Evolutionary conservation across 2,329 filamentous ascomycete genomes (phyloP), one percentile per base, ranked within the genome.

Genomic region (Helotiales sp.): DNA sequence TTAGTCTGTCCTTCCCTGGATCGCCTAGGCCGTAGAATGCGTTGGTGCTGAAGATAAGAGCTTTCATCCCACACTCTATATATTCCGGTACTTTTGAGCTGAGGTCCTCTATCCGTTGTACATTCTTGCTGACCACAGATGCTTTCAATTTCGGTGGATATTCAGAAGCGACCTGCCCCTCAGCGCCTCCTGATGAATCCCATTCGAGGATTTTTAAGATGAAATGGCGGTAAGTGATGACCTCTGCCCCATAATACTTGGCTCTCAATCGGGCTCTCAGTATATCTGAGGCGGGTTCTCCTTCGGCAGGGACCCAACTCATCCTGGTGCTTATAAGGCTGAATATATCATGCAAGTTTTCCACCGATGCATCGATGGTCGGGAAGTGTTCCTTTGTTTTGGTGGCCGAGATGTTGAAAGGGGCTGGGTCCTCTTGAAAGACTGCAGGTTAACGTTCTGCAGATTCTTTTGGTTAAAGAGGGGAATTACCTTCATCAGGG

Each of bases 241-340:
- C 93, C 71, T 91, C 87, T 0, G 93, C 94, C 22, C 96, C 96
- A 83, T 95, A 98, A 79, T 96, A 98, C 78, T 99, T 98, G 15
- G 92, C 96, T 49, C 95, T 89, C 69, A 98, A 83, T 24, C 96
- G 88, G 34, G 95, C 95, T 13, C 88, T 84, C 17, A 97, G 88
- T 67, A 98, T 93, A 58, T 97, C 89, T 0, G 76, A 78, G 0
- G 93, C 87, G 0, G 93, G 93, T 4, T 83, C 79, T 67, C 74
- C 74, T 50, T 67, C 80, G 79, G 86, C 95, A 75, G 76, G 77
- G 4, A 69, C 57, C 68, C 69, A 71, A n/a, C n/a, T 11, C 73
- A 85, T 88, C 63, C 80, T 79, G 1, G 76, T 76, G 0, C 85
- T 83, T 15, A 85, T 83, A 80, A 85, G 85, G 20, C 76, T 70